Conservation (phyloP, 2,329 filamentous ascomycete species). For the Aspergillus clavatus region DNA sequence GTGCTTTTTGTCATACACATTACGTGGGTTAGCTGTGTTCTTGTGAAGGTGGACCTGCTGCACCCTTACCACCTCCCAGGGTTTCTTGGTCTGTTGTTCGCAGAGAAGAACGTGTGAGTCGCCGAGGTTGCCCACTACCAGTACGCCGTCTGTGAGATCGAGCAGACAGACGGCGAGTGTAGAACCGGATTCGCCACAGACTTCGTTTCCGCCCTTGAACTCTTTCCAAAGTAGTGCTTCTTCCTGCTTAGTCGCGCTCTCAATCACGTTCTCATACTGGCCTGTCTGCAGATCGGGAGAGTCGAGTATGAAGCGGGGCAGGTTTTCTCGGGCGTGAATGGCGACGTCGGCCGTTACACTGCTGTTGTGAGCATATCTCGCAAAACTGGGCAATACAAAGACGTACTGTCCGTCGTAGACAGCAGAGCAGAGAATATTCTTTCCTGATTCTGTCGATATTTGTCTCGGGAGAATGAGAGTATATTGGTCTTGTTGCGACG, state of each 20-base stretch:
- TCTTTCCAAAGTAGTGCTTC: background rate
- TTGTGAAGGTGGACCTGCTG: no score
- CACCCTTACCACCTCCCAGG: background rate
- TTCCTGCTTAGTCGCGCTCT: background rate
- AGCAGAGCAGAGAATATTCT: background rate
- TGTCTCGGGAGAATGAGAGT: background rate
- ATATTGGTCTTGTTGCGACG: background rate
- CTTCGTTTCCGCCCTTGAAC: background rate
- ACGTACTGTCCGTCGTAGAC: background rate
- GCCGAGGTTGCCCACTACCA: background rate
- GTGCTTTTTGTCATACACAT: background rate
- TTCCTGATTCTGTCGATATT: background rate
- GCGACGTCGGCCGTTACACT: background rate
- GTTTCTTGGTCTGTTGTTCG: background rate
- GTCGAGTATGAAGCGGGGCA: background rate
- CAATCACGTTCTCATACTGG: background rate
- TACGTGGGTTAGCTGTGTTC: no score
- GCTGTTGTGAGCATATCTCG: background rate
- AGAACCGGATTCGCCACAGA: background rate
- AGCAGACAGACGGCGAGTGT: background rate
- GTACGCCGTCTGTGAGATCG: background rate
- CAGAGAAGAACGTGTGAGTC: conserved; percentile 2
- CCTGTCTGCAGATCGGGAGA: background rate
- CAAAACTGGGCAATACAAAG: background rate
- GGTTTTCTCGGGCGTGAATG: background rate